phyloP scores from a whole-genome alignment of 768 basidiomycete genomes.

The Tephrocybe sp. region DNA sequence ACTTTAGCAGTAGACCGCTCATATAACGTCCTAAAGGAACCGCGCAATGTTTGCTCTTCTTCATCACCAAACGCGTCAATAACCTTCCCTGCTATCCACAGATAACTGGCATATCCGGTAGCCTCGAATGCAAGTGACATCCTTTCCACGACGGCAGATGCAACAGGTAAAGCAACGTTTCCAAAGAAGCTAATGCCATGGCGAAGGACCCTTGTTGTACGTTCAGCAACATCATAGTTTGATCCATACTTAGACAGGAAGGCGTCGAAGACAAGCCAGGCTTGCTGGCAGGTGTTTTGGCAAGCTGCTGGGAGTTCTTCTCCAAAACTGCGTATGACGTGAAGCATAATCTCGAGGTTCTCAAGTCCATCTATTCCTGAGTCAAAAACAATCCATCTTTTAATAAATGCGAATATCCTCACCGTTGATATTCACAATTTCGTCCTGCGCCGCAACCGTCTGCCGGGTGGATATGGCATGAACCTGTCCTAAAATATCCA shows the following conservation, averaged over 20 bases:
- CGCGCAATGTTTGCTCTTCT: constrained; percentile 53
- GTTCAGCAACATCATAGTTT: constrained; percentile 77
- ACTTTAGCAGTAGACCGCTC: constrained; percentile 77
- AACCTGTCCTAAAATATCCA: constrained; percentile 79
- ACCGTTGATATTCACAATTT: constrained; percentile 70
- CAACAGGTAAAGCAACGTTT: constrained; percentile 58
- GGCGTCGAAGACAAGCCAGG: constrained; percentile 81
- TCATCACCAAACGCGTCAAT: constrained; percentile 76
- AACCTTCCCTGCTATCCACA: constrained; percentile 93
- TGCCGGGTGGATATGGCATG: constrained; percentile 61
- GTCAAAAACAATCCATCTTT: neutral
- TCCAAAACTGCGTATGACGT: constrained; percentile 78
- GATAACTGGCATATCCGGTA: constrained; percentile 80
- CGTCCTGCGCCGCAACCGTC: constrained; percentile 62
- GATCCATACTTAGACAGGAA: constrained; percentile 80
- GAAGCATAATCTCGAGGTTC: constrained; percentile 90
- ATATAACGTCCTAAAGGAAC: constrained; percentile 62
- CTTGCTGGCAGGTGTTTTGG: constrained; percentile 72
- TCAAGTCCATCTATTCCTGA: constrained; percentile 72
- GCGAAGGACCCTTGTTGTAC: constrained; percentile 80
- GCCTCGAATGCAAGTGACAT: constrained; percentile 79
- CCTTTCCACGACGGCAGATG: constrained; percentile 68
- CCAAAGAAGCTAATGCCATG: constrained; percentile 85
- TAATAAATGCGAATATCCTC: constrained; percentile 27
- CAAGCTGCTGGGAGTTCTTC: constrained; percentile 82